Evolutionary conservation across 345 rosid species (phyloP), one percentile per base, ranked within the genome.

Genomic region (Lumnitzera racemosa): DNA sequence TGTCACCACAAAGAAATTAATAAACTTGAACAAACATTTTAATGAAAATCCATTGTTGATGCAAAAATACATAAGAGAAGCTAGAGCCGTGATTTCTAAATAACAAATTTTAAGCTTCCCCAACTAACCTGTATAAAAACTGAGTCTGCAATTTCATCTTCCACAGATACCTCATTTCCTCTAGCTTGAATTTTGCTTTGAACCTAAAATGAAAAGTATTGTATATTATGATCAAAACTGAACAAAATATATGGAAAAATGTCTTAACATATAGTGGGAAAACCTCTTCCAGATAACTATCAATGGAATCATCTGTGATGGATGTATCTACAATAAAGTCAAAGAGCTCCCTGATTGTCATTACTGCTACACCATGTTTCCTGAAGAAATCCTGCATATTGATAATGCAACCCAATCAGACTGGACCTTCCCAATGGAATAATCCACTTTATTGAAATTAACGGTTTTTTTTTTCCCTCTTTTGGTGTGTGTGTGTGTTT

Each of bases 321-420:
- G 88, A 67, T 29, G 97, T 86, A 57, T 94, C 99, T 20, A 94
- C 99, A 58, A 92, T 80, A 70, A 92, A 92, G 73, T 90, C 99
- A 67, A 92, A 92, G 51, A 92, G 80, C 76, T 92, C 99, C 15
- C 96, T 70, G 47, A 87, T 88, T 47, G 88, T 84, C 99, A 94
- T 94, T 2, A 90, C 99, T 29, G 90, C 99, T 25, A 94, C 91
- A 41, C 99, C 96, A 72, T 88, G 80, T 72, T 88, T 94, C 70
- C 74, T 90, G 66, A 86, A 94, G 80, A 82, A 94, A 68, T 84
- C 96, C 99, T 94, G 81, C 65, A 60, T 13, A 46, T 5, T 47
- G 24, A 54, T 53, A n/a, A 62, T 23, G 7, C 12, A 15, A 15
- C 15, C 20, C 47, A 8, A 9, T 23, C 66, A 13, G 23, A 46